Conservation (phyloP, 2,329 filamentous ascomycete species). For the Hypoxylon sp. region DNA sequence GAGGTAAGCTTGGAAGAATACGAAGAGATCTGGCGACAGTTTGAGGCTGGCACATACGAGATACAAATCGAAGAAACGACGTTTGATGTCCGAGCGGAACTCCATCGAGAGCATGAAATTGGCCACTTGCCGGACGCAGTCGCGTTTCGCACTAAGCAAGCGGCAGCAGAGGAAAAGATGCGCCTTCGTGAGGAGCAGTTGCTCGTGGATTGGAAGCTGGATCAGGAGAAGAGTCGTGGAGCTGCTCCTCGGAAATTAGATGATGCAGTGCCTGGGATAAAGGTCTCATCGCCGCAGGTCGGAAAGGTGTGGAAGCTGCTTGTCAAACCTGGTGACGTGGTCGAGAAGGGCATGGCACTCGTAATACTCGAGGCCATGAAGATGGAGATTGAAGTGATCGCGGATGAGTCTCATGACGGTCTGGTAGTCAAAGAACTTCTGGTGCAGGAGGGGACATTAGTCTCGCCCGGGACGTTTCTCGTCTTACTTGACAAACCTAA, state of each 20-base stretch:
- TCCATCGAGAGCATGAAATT: constrained; percentile 42
- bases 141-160: constrained; percentile 42
- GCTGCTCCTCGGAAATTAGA: constrained; percentile 20
- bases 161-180: constrained; percentile 36
- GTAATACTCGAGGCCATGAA: constrained; percentile 69
- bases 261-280: constrained; percentile 46
- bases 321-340: constrained; percentile 56
- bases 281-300: constrained; percentile 58
- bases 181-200: constrained; percentile 47
- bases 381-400: constrained; percentile 62
- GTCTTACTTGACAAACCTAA: constrained; percentile 26
- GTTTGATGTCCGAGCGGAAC: constrained; percentile 51
- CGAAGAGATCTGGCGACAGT: constrained; percentile 47
- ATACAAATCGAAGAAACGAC: constrained; percentile 48
- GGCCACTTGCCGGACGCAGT: constrained; percentile 39
- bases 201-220: constrained; percentile 50
- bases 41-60: constrained; percentile 50
- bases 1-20: constrained; percentile 53
- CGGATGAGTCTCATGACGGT: constrained; percentile 32
- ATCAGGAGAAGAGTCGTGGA: constrained; percentile 42
- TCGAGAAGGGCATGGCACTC: constrained; percentile 58
- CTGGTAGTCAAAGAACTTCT: constrained; percentile 38
- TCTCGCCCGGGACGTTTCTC: constrained; percentile 33
- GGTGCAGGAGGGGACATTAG: constrained; percentile 34
- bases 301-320: constrained; percentile 68